Evolutionary conservation across 306 rosid species (phyloP).

Genomic region (Datisca glomerata): DNA sequence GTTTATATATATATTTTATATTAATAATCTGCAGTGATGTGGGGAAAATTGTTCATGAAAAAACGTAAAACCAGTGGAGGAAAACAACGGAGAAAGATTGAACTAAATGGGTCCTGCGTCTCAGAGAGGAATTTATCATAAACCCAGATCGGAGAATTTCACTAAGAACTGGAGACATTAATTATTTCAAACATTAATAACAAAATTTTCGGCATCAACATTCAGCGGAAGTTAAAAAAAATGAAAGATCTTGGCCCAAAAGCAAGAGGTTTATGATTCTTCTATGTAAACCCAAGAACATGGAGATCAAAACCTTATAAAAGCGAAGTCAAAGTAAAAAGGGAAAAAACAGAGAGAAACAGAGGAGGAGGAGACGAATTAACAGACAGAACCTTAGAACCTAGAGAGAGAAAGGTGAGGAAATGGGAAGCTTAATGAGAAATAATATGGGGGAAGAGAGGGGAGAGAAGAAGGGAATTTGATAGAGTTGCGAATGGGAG

Average conservation of each 20-base stretch:
- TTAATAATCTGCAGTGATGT: background rate
- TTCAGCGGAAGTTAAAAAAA: too few relatives aligned
- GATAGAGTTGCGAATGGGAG: slow-evolving; percentile 7
- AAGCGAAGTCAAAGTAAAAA: too few relatives aligned
- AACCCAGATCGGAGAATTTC: slow-evolving; percentile 91
- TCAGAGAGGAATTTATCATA: slow-evolving; percentile 60
- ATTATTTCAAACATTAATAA: slow-evolving; percentile 49
- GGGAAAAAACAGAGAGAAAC: too few relatives aligned
- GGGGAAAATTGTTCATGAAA: slow-evolving; percentile 30
- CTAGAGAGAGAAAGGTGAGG: too few relatives aligned
- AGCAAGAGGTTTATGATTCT: too few relatives aligned
- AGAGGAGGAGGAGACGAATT: too few relatives aligned
- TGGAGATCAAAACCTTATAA: too few relatives aligned
- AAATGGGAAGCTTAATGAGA: too few relatives aligned
- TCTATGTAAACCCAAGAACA: too few relatives aligned
- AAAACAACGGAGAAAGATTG: slow-evolving; percentile 90
- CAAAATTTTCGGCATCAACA: slow-evolving; percentile 6
- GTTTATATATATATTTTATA: slow-evolving; percentile 6
- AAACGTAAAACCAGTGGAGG: slow-evolving; percentile 91
- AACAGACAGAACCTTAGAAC: too few relatives aligned
- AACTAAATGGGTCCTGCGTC: slow-evolving; percentile 83
- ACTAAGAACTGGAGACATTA: slow-evolving; percentile 91
- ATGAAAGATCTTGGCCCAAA: too few relatives aligned
- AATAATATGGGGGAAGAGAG: background rate
- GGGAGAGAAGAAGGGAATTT: slow-evolving; percentile 22